These are phyloP conservation scores for Sporisorium exsertum DNA, from an alignment of 1,284 basidiomycete genomes.

Conservation along the genomic window DNA sequence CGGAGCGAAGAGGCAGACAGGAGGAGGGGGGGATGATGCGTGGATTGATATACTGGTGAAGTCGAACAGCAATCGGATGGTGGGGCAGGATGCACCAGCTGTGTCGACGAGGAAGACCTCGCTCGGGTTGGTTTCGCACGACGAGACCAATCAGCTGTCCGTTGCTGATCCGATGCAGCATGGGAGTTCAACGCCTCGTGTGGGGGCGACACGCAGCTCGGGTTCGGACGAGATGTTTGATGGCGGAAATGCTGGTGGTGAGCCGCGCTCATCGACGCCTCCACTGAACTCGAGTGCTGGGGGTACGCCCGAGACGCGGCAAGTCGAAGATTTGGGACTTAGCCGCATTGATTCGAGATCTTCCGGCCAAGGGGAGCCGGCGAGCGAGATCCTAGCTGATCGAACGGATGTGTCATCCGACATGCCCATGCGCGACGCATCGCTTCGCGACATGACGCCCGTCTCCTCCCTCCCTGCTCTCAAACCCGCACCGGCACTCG, in stretches of 20 bases:
- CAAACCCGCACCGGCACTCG: conserved; percentile 12
- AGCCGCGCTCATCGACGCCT: conserved; percentile 36
- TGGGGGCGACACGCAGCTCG: neutral
- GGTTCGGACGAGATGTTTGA: conserved; percentile 19
- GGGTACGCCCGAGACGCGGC: neutral
- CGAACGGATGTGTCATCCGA: neutral
- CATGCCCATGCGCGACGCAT: conserved; percentile 20
- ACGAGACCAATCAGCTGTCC: conserved; percentile 25
- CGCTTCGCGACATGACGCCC: conserved; percentile 1
- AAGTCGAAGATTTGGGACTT: conserved; percentile 10
- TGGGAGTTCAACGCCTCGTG: conserved; percentile 15
- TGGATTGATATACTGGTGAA: conserved; percentile 61
- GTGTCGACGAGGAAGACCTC: conserved; percentile 6
- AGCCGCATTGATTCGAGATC: conserved; percentile 3
- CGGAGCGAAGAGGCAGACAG: conserved; percentile 15
- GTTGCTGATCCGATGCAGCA: conserved; percentile 4
- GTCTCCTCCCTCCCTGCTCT: neutral
- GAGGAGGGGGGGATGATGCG: conserved; percentile 33
- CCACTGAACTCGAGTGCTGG: conserved; percentile 14
- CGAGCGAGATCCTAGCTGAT: neutral
- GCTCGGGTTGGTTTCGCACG: conserved; percentile 10
- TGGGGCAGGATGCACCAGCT: conserved; percentile 39
- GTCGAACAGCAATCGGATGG: conserved; percentile 41
- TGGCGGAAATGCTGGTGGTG: neutral
- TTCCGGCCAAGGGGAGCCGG: neutral